These are phyloP conservation scores for Castanopsis chinensis DNA, from an alignment of 306 rosid genomes.

Conservation along the genomic window DNA sequence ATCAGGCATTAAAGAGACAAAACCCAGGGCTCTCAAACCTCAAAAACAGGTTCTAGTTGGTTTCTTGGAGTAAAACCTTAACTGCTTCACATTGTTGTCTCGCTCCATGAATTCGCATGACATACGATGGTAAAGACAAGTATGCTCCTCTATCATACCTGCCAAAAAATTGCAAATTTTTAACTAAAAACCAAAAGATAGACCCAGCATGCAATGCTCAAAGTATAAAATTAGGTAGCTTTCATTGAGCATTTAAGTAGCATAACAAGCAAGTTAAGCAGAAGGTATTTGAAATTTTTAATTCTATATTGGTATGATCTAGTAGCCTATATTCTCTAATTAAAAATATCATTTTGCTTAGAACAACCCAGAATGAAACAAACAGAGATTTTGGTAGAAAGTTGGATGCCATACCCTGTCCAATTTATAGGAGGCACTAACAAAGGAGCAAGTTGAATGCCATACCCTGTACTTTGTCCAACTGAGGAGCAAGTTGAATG, in stretches of 20 bases:
- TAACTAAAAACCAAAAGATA: neutral
- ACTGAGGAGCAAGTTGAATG: too few relatives aligned
- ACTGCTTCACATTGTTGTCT: conserved; percentile 83
- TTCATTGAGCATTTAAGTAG: neutral
- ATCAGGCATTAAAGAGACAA: conserved; percentile 15
- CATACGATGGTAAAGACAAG: conserved; percentile 84
- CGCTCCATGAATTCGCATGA: conserved; percentile 94
- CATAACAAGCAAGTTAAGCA: neutral
- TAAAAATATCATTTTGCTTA: neutral
- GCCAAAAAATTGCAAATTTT: conserved; percentile 25
- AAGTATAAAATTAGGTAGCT: neutral
- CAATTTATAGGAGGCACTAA: conserved; percentile 84
- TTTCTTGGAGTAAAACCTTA: conserved; percentile 55
- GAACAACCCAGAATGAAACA: neutral
- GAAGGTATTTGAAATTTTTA: neutral
- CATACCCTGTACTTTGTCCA: too few relatives aligned
- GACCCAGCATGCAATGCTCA: neutral
- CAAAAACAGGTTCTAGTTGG: conserved; percentile 68
- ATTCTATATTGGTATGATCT: neutral
- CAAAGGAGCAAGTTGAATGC: too few relatives aligned
- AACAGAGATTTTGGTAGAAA: neutral
- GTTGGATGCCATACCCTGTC: conserved; percentile 63
- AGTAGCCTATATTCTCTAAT: neutral
- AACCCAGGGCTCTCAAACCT: conserved; percentile 47
- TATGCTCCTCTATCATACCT: conserved; percentile 93